These are phyloP conservation scores for Tricholoma saponaceum DNA, from an alignment of 768 basidiomycete species.

Conservation along the genomic window DNA sequence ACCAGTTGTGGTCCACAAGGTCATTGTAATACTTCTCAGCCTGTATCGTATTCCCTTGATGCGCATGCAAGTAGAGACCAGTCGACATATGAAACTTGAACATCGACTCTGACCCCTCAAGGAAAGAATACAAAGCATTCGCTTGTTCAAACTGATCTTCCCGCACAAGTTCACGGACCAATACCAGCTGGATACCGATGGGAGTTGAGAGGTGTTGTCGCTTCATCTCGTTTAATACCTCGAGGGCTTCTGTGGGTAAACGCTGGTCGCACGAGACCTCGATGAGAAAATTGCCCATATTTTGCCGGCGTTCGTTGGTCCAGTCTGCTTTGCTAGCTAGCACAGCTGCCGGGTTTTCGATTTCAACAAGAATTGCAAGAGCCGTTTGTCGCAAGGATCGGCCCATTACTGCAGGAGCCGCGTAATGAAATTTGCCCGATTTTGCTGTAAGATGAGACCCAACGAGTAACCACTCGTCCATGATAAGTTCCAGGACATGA, in stretches of 20 bases:
- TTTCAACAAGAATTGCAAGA: constrained; percentile 13
- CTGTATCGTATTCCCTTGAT: constrained; percentile 42
- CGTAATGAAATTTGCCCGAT: not conserved
- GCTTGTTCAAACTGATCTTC: constrained; percentile 37
- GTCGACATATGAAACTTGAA: constrained; percentile 26
- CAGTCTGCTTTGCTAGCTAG: constrained; percentile 16
- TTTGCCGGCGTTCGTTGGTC: constrained; percentile 22
- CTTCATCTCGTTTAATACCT: constrained; percentile 36
- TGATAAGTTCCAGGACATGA: constrained; percentile 34
- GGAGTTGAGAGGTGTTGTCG: constrained; percentile 28
- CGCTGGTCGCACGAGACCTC: constrained; percentile 30
- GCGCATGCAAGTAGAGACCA: constrained; percentile 51
- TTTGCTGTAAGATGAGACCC: constrained; percentile 14
- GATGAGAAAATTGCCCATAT: constrained; percentile 38
- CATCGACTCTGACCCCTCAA: constrained; percentile 15
- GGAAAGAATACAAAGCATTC: constrained; percentile 34
- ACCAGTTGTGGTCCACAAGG: constrained; percentile 27
- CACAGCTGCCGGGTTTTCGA: constrained; percentile 30
- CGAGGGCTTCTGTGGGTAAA: constrained; percentile 31
- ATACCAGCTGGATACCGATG: constrained; percentile 22
- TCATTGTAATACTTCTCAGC: constrained; percentile 40
- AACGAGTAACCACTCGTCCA: constrained; percentile 33
- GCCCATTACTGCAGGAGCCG: not conserved
- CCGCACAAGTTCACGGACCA: constrained; percentile 42
- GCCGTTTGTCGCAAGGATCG: constrained; percentile 12